Conservation (phyloP, 2,329 filamentous ascomycete genomes). For the Xylariaceae sp. region DNA sequence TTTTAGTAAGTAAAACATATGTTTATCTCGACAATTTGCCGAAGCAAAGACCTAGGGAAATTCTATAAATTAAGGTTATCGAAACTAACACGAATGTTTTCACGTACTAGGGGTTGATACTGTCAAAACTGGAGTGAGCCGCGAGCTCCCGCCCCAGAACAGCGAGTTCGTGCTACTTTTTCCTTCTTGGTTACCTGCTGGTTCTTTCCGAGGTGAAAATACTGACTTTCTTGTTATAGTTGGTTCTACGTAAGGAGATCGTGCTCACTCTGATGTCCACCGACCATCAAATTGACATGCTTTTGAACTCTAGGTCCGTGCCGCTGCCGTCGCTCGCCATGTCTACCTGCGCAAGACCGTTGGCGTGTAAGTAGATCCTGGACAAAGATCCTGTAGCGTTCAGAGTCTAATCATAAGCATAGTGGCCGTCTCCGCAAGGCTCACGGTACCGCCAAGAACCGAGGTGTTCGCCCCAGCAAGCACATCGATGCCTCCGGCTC, state of each 20-base stretch:
- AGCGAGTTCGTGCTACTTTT: too few species aligned
- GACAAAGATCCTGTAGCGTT: too few species aligned
- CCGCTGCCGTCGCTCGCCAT: constrained; percentile 77
- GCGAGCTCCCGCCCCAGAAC: constrained; percentile 79
- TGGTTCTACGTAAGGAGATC: too few species aligned
- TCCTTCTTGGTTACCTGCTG: too few species aligned
- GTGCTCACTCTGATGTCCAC: too few species aligned
- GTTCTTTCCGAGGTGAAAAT: too few species aligned
- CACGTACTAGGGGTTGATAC: constrained; percentile 97
- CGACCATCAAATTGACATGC: constrained; percentile 64
- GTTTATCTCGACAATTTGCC: too few species aligned
- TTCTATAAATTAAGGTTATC: not conserved
- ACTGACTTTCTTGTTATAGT: too few species aligned
- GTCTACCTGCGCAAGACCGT: constrained; percentile 99
- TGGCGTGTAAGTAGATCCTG: constrained; percentile 58
- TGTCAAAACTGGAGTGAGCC: constrained; percentile 95
- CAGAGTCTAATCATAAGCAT: constrained; percentile 9
- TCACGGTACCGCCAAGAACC: constrained; percentile 97
- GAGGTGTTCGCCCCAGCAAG: constrained; percentile 82
- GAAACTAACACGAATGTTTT: constrained; percentile 4
- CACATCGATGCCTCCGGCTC: constrained; percentile 94
- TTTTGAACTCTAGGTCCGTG: constrained; percentile 93
- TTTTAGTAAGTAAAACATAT: too few species aligned
- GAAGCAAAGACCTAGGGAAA: constrained; percentile 26
- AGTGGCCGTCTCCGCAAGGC: constrained; percentile 88